Conservation (phyloP, 2,329 filamentous ascomycete species). For the Diaporthe ampelina region DNA sequence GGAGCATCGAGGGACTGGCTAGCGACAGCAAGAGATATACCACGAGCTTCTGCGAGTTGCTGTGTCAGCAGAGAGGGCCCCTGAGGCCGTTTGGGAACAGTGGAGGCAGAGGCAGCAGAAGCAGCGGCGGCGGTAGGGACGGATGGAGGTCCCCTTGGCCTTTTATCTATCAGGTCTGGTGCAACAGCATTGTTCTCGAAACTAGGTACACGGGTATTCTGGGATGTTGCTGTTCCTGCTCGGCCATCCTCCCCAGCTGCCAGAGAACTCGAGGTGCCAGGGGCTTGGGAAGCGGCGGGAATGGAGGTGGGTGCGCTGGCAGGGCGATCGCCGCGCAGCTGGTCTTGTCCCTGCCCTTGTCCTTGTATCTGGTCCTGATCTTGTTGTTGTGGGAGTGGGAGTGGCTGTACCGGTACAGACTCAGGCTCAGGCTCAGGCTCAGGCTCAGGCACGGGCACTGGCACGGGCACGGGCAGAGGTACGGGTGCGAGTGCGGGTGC, state of each 20-base stretch:
- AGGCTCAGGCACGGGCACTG: slow-evolving; percentile 22
- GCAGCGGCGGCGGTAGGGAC: slow-evolving; percentile 22
- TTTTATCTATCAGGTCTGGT: slow-evolving; percentile 42
- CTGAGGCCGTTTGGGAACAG: slow-evolving; percentile 58
- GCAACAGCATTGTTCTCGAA: slow-evolving; percentile 41
- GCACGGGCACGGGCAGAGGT: neutral
- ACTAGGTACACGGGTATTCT: slow-evolving; percentile 41
- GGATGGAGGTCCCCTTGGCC: slow-evolving; percentile 38
- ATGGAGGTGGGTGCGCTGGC: slow-evolving; percentile 5
- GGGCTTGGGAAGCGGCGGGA: slow-evolving; percentile 23
- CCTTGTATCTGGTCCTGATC: slow-evolving; percentile 14
- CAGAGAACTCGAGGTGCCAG: slow-evolving; percentile 35
- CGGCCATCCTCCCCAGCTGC: slow-evolving; percentile 34
- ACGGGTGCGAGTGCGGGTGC: slow-evolving; percentile 35
- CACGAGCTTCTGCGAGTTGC: slow-evolving; percentile 71
- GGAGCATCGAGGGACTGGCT: slow-evolving; percentile 36
- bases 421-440: slow-evolving; percentile 22
- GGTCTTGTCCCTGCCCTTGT: slow-evolving; percentile 24
- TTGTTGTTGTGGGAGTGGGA: slow-evolving; percentile 4
- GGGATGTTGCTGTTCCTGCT: slow-evolving; percentile 38
- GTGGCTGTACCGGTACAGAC: slow-evolving; percentile 28
- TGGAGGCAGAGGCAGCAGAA: slow-evolving; percentile 46
- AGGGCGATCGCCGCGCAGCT: slow-evolving; percentile 21
- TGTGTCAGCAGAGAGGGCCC: slow-evolving; percentile 70
- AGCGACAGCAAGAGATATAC: slow-evolving; percentile 55